Conservation (phyloP, 2,329 filamentous ascomycete genomes). For the Herpotrichia juniperi region DNA sequence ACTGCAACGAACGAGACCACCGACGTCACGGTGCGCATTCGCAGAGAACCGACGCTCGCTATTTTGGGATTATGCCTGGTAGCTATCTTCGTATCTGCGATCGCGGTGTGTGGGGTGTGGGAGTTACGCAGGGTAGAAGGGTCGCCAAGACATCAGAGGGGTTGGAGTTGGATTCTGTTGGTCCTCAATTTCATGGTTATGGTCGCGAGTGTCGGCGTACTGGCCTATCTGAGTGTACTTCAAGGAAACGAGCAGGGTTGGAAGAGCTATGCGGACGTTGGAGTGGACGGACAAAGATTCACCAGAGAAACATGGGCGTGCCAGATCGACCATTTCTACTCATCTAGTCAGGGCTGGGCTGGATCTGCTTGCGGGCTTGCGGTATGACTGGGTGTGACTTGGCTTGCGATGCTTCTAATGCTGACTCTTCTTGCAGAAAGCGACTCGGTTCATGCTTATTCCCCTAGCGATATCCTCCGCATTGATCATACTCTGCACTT, state of each 20-base stretch:
- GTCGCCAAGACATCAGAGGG: constrained; percentile 22
- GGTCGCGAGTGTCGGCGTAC: constrained; percentile 22
- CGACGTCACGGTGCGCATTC: constrained; percentile 18
- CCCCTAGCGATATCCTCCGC: constrained; percentile 25
- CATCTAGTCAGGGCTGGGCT: constrained; percentile 26
- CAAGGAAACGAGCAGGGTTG: constrained; percentile 22
- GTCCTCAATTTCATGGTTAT: constrained; percentile 19
- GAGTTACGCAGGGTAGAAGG: constrained; percentile 36
- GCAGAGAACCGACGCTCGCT: constrained; percentile 19
- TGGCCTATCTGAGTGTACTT: constrained; percentile 27
- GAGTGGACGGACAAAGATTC: constrained; percentile 12
- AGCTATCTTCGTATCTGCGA: constrained; percentile 21
- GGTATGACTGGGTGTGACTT: constrained; percentile 13
- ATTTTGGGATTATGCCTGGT: constrained; percentile 24
- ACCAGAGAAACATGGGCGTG: constrained; percentile 38
- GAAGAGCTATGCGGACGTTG: constrained; percentile 24
- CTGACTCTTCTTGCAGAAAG: constrained; percentile 18
- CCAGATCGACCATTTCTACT: constrained; percentile 27
- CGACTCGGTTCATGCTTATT: constrained; percentile 31
- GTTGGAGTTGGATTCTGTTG: constrained; percentile 34
- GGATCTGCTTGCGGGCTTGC: constrained; percentile 28
- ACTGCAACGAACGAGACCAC: constrained; percentile 8
- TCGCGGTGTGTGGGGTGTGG: constrained; percentile 33
- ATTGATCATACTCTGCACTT: constrained; percentile 22
- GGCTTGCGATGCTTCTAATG: background rate